phyloP scores from a whole-genome alignment of 2,329 filamentous ascomycete species.

The Aspergillus luchuensis region DNA sequence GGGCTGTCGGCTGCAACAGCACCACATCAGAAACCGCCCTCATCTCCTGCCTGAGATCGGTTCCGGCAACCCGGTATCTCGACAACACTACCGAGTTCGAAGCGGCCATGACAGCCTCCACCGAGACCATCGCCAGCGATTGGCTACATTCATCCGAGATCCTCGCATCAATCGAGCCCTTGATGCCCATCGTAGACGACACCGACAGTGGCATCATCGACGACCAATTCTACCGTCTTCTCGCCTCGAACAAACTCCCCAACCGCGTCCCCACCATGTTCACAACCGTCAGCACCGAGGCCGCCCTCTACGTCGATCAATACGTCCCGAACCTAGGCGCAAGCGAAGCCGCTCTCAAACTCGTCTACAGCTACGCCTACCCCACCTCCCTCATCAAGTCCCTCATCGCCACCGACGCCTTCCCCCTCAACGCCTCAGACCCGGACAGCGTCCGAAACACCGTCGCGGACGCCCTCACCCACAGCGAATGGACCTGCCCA shows the following conservation, averaged over 20 bases:
- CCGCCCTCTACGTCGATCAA: slow-evolving; percentile 20
- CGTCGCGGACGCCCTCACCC: slow-evolving; percentile 16
- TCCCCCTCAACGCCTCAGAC: slow-evolving; percentile 17
- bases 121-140: slow-evolving; percentile 12
- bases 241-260: slow-evolving; percentile 22
- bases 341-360: slow-evolving; percentile 14
- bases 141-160: slow-evolving; percentile 23
- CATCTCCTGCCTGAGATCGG: slow-evolving; percentile 26
- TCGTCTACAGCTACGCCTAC: slow-evolving; percentile 19
- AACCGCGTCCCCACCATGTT: slow-evolving; percentile 32
- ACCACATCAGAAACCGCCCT: slow-evolving; percentile 13
- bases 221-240: slow-evolving; percentile 30
- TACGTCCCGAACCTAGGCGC: slow-evolving; percentile 17
- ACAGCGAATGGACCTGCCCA: slow-evolving; percentile 25
- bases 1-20: slow-evolving; percentile 27
- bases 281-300: slow-evolving; percentile 30
- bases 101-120: slow-evolving; percentile 9
- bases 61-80: slow-evolving; percentile 25
- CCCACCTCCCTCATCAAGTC: slow-evolving; percentile 18
- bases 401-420: slow-evolving; percentile 18
- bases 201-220: slow-evolving; percentile 28
- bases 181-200: slow-evolving; percentile 33
- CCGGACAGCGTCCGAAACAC: slow-evolving; percentile 23
- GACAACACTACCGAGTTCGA: slow-evolving; percentile 25
- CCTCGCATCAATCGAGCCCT: slow-evolving; percentile 25